These are phyloP conservation scores for Penicillium herquei DNA, from an alignment of 495 filamentous ascomycete genomes.

Conservation along the genomic window DNA sequence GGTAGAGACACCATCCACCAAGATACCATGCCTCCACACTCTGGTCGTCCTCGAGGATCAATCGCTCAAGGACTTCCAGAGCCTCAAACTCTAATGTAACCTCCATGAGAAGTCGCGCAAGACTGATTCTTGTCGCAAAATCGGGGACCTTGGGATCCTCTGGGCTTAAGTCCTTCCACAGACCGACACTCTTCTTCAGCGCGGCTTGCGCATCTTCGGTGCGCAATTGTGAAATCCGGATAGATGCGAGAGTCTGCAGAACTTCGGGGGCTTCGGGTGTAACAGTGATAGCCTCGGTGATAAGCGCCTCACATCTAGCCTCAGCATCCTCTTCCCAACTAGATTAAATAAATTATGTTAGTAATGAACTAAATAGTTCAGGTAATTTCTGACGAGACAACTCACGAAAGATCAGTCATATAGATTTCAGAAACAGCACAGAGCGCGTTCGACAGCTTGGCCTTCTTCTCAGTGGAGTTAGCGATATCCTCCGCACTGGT, in stretches of 20 bases:
- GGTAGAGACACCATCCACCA: constrained; percentile 85
- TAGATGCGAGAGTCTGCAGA: constrained; percentile 88
- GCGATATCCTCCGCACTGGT: constrained; percentile 39
- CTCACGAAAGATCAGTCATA: constrained; percentile 88
- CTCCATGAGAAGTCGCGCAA: constrained; percentile 85
- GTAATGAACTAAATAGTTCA: not conserved
- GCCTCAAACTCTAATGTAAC: constrained; percentile 81
- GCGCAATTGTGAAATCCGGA: constrained; percentile 83
- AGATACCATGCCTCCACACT: constrained; percentile 97
- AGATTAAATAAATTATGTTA: constrained; percentile 4
- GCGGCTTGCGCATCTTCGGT: constrained; percentile 76
- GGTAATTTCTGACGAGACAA: constrained; percentile 2
- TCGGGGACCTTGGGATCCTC: constrained; percentile 67
- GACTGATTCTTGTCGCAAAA: constrained; percentile 78
- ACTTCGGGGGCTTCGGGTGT: constrained; percentile 75
- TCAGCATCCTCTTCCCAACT: constrained; percentile 90
- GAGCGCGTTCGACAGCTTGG: constrained; percentile 77
- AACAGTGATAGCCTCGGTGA: constrained; percentile 81
- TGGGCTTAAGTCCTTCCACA: constrained; percentile 75
- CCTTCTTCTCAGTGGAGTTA: constrained; percentile 63
- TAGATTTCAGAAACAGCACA: constrained; percentile 92
- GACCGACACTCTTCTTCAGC: constrained; percentile 66
- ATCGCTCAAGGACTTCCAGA: constrained; percentile 75
- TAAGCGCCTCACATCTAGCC: constrained; percentile 73
- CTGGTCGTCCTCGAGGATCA: constrained; percentile 84